These are phyloP conservation scores for Lasiosphaeria miniovina DNA, from an alignment of 495 filamentous ascomycete genomes.

Conservation along the genomic window DNA sequence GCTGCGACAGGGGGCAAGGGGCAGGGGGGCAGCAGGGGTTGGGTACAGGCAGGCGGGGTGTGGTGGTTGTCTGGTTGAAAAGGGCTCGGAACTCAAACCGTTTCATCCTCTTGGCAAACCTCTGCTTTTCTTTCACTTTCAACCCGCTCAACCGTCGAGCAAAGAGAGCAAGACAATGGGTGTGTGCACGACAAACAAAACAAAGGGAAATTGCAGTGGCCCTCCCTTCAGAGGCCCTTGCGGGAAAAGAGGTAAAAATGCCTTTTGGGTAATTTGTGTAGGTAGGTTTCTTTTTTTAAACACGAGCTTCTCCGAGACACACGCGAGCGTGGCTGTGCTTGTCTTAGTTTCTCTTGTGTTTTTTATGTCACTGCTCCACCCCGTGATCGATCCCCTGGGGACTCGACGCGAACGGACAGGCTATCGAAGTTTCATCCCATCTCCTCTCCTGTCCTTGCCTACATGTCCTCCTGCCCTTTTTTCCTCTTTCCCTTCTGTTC, in stretches of 20 bases:
- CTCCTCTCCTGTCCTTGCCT: conserved; percentile 2
- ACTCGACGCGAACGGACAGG: background rate
- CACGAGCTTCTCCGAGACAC: too few relatives aligned
- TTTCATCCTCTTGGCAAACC: conserved; percentile 29
- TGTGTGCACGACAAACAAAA: background rate
- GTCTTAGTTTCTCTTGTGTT: too few relatives aligned
- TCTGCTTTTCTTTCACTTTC: background rate
- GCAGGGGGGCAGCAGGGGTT: background rate
- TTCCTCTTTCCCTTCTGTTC: conserved; percentile 13
- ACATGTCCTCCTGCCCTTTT: background rate
- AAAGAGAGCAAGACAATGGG: background rate
- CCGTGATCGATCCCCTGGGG: background rate
- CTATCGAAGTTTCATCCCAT: conserved; percentile 11
- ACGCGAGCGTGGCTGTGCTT: too few relatives aligned
- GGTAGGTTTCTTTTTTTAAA: too few relatives aligned
- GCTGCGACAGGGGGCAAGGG: background rate
- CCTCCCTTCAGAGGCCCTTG: background rate
- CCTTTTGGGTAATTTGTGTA: too few relatives aligned
- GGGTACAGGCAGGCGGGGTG: too few relatives aligned
- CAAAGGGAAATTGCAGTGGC: background rate
- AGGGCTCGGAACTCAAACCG: conserved; percentile 26
- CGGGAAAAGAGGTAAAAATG: background rate
- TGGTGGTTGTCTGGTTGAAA: conserved; percentile 4
- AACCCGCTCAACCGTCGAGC: background rate
- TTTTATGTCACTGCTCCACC: too few relatives aligned